Conservation (phyloP, 1,139 yeast genomes). For the Magnusiomyces clavatus region DNA sequence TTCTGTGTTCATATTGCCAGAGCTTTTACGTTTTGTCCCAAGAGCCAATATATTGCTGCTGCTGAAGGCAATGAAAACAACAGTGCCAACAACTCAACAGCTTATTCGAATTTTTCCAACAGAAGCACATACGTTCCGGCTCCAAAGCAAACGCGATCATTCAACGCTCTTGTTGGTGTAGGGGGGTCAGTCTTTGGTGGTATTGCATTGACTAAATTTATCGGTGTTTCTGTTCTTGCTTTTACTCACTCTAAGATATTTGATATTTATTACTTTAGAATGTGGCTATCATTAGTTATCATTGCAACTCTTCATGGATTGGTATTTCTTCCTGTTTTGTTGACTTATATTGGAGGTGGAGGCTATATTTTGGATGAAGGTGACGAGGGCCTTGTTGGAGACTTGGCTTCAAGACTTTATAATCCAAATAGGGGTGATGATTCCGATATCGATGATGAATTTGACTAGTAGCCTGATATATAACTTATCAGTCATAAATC, state of each 20-base stretch:
- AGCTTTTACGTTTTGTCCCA: constrained; percentile 50
- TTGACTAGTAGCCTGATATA: background rate
- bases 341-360: constrained; percentile 58
- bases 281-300: constrained; percentile 84
- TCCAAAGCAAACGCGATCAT: constrained; percentile 37
- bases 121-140: constrained; percentile 17
- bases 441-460: constrained; percentile 9
- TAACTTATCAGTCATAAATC: background rate
- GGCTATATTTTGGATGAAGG: constrained; percentile 36
- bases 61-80: background rate
- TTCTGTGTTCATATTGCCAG: constrained; percentile 83
- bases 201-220: constrained; percentile 77
- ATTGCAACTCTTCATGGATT: constrained; percentile 75
- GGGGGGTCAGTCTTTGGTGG: constrained; percentile 91
- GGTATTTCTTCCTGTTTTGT: constrained; percentile 64
- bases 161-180: constrained; percentile 57
- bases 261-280: constrained; percentile 84
- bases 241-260: constrained; percentile 82
- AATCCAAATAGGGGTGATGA: constrained; percentile 8
- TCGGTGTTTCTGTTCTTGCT: constrained; percentile 81
- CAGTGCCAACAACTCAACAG: background rate
- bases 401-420: constrained; percentile 24
- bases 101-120: background rate
- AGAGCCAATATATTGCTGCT: constrained; percentile 1
- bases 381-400: constrained; percentile 29